Evolutionary conservation across 2,329 filamentous ascomycete genomes (phyloP), one percentile per base, ranked within the genome.

Genomic region (Alternaria arborescens): DNA sequence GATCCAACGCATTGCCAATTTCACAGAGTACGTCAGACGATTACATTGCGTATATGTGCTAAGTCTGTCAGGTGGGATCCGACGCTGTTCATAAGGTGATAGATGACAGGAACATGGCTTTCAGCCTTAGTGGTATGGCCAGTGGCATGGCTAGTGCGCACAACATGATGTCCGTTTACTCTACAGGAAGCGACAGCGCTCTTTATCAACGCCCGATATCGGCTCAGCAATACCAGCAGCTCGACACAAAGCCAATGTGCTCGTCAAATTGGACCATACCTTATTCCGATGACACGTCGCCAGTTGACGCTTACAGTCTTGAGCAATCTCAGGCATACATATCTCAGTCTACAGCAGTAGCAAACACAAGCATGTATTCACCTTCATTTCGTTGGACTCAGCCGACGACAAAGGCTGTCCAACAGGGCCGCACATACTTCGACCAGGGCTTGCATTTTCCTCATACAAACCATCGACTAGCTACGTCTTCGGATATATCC

Each of bases 1-100:
- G 86, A 89, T 22, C 82, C 81, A 52, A 76, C 68, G 3, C 72
- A 85, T 6, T 97, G 94, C 76, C 87, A 89, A 58, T 97, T 97
- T 73, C 82, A 96, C 65, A 86, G 94, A 79, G 94, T 97, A 65
- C 56, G 58, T 67, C 51, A 36, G n/a, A 11, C 22, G 10, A 8
- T 10, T 14, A 30, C 7, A 8, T 32, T 14, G 14, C 18, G 14
- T 18, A n/a, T 24, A n/a, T 34, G 11, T 36, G 34, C 61, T 74
- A 38, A 73, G 28, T 14, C 11, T 8, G 6, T 2, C 40, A 78
- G 76, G 76, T 78, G 36, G 76, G 76, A n/a, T 77, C 76, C 18
- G 69, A 69, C 34, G 58, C 70, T 20, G 65, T 69, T 6, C 50
- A 66, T 8, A 72, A 70, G 43, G 66, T 75, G 28, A 66, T 75